A percentile compares a stretch with the other conserved stretches of the same genome.
These are phyloP conservation scores for Neonectria ditissima DNA, from an alignment of 2,329 filamentous ascomycete species.

Conservation along the genomic window DNA sequence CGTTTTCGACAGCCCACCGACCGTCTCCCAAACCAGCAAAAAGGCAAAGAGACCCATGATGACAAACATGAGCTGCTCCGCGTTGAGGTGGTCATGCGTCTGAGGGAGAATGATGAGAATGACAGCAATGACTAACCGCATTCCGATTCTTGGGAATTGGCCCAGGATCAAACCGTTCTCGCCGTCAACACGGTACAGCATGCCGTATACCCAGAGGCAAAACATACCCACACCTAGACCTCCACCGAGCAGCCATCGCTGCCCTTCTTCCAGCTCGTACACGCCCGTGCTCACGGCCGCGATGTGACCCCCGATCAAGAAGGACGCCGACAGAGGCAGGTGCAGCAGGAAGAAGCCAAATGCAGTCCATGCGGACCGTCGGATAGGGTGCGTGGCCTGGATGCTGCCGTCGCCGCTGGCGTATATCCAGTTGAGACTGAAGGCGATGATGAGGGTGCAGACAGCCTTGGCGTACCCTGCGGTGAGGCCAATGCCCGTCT, in stretches of 20 bases:
- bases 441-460: conserved; percentile 62
- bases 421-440: conserved; percentile 64
- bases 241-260: conserved; percentile 61
- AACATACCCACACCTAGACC: conserved; percentile 59
- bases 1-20: conserved; percentile 49
- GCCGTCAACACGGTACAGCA: conserved; percentile 56
- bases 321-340: conserved; percentile 57
- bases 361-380: conserved; percentile 57
- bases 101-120: conserved; percentile 51
- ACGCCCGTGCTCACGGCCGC: conserved; percentile 54
- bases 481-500: conserved; percentile 59
- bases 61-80: conserved; percentile 53
- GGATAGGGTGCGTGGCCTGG: conserved; percentile 57
- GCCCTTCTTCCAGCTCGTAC: conserved; percentile 54
- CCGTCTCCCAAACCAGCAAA: conserved; percentile 58
- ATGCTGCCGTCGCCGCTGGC: conserved; percentile 61
- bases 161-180: conserved; percentile 49
- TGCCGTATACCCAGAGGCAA: conserved; percentile 56
- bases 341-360: conserved; percentile 60
- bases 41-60: conserved; percentile 58
- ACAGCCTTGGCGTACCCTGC: conserved; percentile 57
- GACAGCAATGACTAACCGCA: conserved; percentile 49
- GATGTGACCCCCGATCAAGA: conserved; percentile 61
- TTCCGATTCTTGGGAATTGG: conserved; percentile 50
- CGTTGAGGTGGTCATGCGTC: conserved; percentile 48